Conservation (phyloP, 2,329 filamentous ascomycete genomes). For the Magnaporthiopsis poae region DNA sequence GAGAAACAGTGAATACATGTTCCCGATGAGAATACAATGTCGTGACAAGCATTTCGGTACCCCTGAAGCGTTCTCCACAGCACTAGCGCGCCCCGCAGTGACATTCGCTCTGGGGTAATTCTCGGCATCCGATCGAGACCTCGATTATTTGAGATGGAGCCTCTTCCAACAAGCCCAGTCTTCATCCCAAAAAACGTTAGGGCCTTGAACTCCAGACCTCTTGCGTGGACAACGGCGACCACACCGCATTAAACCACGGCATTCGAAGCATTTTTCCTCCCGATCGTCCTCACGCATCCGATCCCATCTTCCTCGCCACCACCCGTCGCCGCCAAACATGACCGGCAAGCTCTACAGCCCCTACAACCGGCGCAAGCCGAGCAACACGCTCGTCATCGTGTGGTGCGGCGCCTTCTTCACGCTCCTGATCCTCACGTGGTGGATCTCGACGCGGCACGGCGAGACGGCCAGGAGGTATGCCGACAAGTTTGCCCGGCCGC, state of each 20-base stretch:
- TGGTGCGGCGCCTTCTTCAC: conserved; percentile 15
- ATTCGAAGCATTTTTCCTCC: neutral
- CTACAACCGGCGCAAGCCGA: conserved; percentile 15
- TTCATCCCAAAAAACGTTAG: neutral
- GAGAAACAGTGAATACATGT: too few relatives aligned
- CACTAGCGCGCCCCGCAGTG: neutral
- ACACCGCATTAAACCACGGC: too few relatives aligned
- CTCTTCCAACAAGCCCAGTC: too few relatives aligned
- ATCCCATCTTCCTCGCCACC: neutral
- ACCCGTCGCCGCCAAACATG: neutral
- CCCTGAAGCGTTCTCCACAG: neutral
- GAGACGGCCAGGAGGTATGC: conserved; percentile 11
- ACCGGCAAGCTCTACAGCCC: conserved; percentile 11
- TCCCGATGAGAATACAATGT: too few relatives aligned
- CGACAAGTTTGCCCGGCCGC: conserved; percentile 10
- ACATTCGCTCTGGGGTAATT: neutral
- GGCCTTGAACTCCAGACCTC: neutral
- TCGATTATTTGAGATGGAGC: neutral
- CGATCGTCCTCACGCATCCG: neutral
- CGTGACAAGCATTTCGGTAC: neutral
- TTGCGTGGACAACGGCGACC: too few relatives aligned
- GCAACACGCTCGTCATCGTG: conserved; percentile 13
- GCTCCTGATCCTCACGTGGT: conserved; percentile 15
- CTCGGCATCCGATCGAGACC: too few relatives aligned
- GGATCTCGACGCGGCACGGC: conserved; percentile 14